Conservation (phyloP, 2,329 filamentous ascomycete species). For the Macrophomina phaseolina region DNA sequence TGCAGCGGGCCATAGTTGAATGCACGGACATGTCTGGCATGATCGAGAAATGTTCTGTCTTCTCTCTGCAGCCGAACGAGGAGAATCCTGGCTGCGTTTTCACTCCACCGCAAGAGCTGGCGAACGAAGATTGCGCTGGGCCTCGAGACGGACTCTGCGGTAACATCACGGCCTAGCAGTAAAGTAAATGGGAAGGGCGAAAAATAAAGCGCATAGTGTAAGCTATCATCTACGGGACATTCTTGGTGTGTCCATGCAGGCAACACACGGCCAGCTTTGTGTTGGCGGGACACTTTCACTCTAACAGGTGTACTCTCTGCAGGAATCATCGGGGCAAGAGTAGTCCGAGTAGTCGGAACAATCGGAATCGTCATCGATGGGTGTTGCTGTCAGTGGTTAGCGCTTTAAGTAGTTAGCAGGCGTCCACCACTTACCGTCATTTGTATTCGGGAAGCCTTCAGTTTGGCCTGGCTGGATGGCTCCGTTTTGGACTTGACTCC, state of each 20-base stretch:
- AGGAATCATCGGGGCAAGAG: neutral
- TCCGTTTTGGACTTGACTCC: neutral
- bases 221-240: neutral
- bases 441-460: neutral
- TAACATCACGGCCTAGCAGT: slow-evolving; percentile 37
- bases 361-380: neutral
- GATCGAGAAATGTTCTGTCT: slow-evolving; percentile 76
- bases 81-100: slow-evolving; percentile 67
- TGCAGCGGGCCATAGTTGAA: slow-evolving; percentile 70
- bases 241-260: neutral
- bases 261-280: neutral
- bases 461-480: neutral
- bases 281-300: neutral
- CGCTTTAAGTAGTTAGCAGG: neutral
- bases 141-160: slow-evolving; percentile 69
- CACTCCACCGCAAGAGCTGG: slow-evolving; percentile 60
- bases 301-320: neutral
- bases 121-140: slow-evolving; percentile 64
- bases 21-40: slow-evolving; percentile 75
- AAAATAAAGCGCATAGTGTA: neutral
- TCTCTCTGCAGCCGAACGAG: slow-evolving; percentile 68
- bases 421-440: neutral
- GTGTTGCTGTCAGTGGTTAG: neutral
- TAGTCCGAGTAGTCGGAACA: neutral
- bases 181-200: slow-evolving; percentile 19